Base-by-base conservation (phyloP, 164 flowering plant species). In the Nelumbo lutea region DNA sequence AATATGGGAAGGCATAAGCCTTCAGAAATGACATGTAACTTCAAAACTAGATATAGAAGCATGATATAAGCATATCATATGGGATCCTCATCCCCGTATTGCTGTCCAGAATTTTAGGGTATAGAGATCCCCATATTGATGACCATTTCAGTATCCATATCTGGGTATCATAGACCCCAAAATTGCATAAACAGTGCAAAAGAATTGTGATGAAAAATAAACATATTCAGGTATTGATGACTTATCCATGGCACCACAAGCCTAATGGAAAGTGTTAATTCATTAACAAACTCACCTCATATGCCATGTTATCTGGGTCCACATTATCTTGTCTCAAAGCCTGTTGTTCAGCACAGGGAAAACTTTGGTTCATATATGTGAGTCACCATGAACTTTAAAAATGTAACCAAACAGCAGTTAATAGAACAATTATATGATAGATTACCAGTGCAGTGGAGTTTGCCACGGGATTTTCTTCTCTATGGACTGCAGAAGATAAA, bases 281-380 rank as follows among this genome's bases (percentile, higher is more conserved):
- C 46, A 13, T 50, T 46, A 38, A 15, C 11, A 72, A 67, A 53
- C 72, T 70, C 66, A 77, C 80, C 79, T 79, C 82, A 70, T 79
- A 79, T 8, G 74, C 72, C 82, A 79, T 77, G 68, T 72, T 69
- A 72, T 79, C 82, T 8, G 82, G 82, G 65, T 77, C 82, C 71
- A 79, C 38, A 68, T 71, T 69, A 72, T 77, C 82, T 74, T 77
- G 70, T 74, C 72, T 77, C 41, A 11, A 73, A 53, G 56, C 72
- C 82, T 79, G 69, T 58, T 58, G 13, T 53, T 70, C 72, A 71
- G 41, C 62, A 73, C 13, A 69, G 42, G 39, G 42, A 60, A 47
- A 47, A n/a, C 59, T 73, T 50, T 14, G 55, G 60, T 57, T 55
- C 57, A 14, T 2, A 64, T 42, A 64, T 64, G 6, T 5, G 60